Percentiles rank a stretch among this genome's conserved stretches.
Conservation (phyloP, 768 basidiomycete species). For the Pleurotus pulmonarius region DNA sequence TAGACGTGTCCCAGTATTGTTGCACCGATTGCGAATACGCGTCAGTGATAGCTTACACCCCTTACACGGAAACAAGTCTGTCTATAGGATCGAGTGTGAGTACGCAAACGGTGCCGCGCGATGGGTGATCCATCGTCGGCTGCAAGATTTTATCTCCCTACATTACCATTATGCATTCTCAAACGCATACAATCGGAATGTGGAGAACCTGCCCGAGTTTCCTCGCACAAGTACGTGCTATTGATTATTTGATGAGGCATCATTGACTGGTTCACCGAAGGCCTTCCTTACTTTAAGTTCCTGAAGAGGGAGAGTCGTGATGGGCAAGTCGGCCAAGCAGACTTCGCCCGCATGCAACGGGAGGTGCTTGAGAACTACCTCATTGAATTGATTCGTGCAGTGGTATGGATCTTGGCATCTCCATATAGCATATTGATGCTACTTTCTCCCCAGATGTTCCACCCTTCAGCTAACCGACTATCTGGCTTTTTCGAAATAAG, state of each 20-base stretch:
- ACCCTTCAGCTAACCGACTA: constrained; percentile 86
- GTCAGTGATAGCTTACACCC: constrained; percentile 86
- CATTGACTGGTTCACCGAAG: constrained; percentile 33
- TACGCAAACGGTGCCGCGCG: constrained; percentile 90
- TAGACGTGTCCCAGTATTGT: constrained; percentile 72
- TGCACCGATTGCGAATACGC: constrained; percentile 79
- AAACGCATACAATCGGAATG: constrained; percentile 71
- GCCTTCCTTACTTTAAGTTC: constrained; percentile 89
- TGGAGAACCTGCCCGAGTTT: constrained; percentile 86
- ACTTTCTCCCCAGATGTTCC: constrained; percentile 75
- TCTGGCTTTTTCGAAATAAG: constrained; percentile 91
- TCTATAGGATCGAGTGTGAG: constrained; percentile 92
- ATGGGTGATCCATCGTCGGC: constrained; percentile 95
- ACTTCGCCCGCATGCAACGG: constrained; percentile 81
- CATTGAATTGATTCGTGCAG: constrained; percentile 81
- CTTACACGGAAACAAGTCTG: constrained; percentile 67
- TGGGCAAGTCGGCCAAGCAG: constrained; percentile 52
- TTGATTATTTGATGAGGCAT: too few relatives aligned
- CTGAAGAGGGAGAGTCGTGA: constrained; percentile 61
- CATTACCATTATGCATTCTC: constrained; percentile 88
- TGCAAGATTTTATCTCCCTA: constrained; percentile 87
- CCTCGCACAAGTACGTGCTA: constrained; percentile 75
- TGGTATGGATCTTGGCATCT: constrained; percentile 47
- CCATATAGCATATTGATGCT: constrained; percentile 1
- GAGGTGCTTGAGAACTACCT: constrained; percentile 86